Evolutionary conservation across 129 eudicot genomes (phyloP), one percentile per base, ranked within the genome.

Genomic region (Daucus carota): DNA sequence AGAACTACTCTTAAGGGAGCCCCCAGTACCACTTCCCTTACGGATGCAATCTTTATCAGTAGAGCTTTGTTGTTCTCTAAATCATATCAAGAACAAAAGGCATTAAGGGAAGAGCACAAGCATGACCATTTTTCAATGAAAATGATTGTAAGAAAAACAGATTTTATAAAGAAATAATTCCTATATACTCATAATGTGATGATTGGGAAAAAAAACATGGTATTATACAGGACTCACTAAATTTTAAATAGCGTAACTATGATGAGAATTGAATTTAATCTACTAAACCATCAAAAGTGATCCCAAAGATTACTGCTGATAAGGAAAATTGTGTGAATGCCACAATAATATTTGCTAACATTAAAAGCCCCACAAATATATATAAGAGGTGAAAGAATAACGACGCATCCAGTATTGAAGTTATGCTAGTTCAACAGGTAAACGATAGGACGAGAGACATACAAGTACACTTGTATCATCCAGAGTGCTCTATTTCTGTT

Each of bases 21-120:
- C 76, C 98, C 98, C 81, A 88, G 83, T 47, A 93, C 98, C 75
- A 93, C 90, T 84, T 93, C 98, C 84, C 97, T 86, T 59, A 93
- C 87, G 73, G 98, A 93, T 44, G 98, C 97, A 78, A 93, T 80
- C 84, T 87, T 93, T 41, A 86, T 80, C 86, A 93, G 79, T 42
- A 90, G 86, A 70, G 80, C 87, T 13, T 88, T 86, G 66, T 78
- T 89, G 59, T 80, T 80, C 73, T 91, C 98, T 94, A 86, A 73
- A 82, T 31, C 74, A 88, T 33, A 52, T 44, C 46, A 77, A 69
- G 41, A 26, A 26, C 20, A 78, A 79, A 70, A 80, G 60, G 77
- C 73, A 75, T 83, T 46, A 73, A 72, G 83, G 47, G 46, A 75
- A 43, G 71, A 75, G 14, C 54, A 75, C 8, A 26, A 40, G n/a